phyloP scores from a whole-genome alignment of 1,284 basidiomycete genomes.

The Marasmius tenuissimus region DNA sequence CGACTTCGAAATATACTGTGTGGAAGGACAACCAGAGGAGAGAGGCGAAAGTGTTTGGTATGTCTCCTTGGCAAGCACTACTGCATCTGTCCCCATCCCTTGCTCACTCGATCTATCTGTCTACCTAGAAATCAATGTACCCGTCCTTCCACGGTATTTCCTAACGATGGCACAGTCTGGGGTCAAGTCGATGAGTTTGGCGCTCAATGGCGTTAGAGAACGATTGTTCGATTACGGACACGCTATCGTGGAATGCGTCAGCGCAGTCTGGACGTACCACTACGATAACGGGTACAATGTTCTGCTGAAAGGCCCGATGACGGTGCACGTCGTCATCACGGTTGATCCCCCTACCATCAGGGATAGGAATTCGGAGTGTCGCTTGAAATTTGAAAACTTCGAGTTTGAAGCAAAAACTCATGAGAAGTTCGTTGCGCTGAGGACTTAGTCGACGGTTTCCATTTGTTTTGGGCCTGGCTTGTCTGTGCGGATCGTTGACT shows the following conservation, averaged over 20 bases:
- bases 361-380: slow-evolving; percentile 16
- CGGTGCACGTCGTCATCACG: slow-evolving; percentile 53
- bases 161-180: slow-evolving; percentile 78
- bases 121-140: slow-evolving; percentile 17
- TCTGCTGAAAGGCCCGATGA: slow-evolving; percentile 67
- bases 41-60: slow-evolving; percentile 80
- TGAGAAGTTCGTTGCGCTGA: slow-evolving; percentile 64
- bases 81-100: too few relatives aligned
- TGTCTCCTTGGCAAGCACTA: slow-evolving; percentile 21
- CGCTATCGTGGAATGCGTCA: slow-evolving; percentile 62
- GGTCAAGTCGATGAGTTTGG: slow-evolving; percentile 73
- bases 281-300: slow-evolving; percentile 76
- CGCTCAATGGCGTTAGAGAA: slow-evolving; percentile 73
- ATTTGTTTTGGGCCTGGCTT: too few relatives aligned
- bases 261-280: slow-evolving; percentile 74
- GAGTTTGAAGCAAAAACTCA: slow-evolving; percentile 67
- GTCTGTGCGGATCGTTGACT: too few relatives aligned
- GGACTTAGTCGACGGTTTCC: too few relatives aligned
- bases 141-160: slow-evolving; percentile 80
- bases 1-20: slow-evolving; percentile 70
- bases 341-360: slow-evolving; percentile 23
- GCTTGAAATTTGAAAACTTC: slow-evolving; percentile 66
- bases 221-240: slow-evolving; percentile 47
- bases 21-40: slow-evolving; percentile 77
- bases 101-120: too few relatives aligned